Evolutionary conservation across 2,329 filamentous ascomycete genomes (phyloP), one percentile per base, ranked within the genome.

Genomic region (Meredithiella fracta): DNA sequence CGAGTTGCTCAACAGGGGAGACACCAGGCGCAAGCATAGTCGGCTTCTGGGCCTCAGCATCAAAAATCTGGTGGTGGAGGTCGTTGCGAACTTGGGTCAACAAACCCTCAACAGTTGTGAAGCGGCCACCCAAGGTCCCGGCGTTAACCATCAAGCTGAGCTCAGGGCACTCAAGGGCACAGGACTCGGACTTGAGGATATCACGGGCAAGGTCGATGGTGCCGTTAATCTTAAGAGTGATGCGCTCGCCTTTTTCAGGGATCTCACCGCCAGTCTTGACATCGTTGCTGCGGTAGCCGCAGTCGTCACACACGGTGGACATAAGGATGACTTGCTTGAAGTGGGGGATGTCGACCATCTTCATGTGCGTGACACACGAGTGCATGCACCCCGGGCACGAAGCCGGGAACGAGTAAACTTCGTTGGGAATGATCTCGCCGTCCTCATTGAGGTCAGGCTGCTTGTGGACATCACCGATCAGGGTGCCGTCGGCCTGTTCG

Each of bases 241-340:
- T 94, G 62, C 82, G 84, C 68, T 85, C 85, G 59, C 92, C 92
- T 66, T 85, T 81, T 56, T 84, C 83, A 7, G 92, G 92, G 22
- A 98, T 83, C 64, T 85, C 90, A 55, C 92, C 92, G 61, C 92
- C 92, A 1, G 92, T 97, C 76, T 97, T 97, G 66, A 98, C 88
- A 67, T 98, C 92, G 69, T 94, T 97, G 62, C 85, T 92, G 60
- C 88, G 84, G 73, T 97, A 94, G 58, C 91, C 91, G 67, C 92
- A 98, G 67, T 84, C 77, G 26, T 91, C 83, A 70, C 92, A 98
- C 26, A 88, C 83, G 1, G 91, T 97, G 62, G 83, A 90, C 86
- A 95, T 97, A 63, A 98, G 76, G 42, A 96, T 83, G 2, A 98
- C 92, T 66, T 97, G 87, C 71, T 96, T 94, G 73, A 98, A 98